These are phyloP conservation scores for Pichia sp. DNA, from an alignment of 1,139 yeast species.

Conservation along the genomic window DNA sequence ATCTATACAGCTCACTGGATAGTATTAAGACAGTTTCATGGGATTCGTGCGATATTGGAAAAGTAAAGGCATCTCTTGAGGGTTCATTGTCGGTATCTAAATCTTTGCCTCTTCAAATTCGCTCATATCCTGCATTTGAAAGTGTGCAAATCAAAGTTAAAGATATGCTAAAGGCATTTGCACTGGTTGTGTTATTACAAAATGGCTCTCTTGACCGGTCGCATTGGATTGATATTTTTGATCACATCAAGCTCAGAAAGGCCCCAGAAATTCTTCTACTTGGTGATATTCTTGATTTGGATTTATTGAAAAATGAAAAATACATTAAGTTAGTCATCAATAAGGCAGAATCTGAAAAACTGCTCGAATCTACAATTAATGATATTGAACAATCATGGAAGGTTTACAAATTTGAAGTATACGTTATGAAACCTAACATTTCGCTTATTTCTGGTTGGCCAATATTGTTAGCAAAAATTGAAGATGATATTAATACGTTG, in stretches of 20 bases:
- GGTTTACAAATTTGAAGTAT: constrained; percentile 47
- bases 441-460: constrained; percentile 73
- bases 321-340: constrained; percentile 49
- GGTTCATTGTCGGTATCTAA: constrained; percentile 47
- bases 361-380: constrained; percentile 52
- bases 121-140: constrained; percentile 72
- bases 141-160: constrained; percentile 51
- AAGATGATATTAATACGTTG: constrained; percentile 61
- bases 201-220: constrained; percentile 59
- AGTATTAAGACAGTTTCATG: constrained; percentile 48
- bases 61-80: constrained; percentile 51
- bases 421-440: constrained; percentile 52
- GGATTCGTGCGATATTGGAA: constrained; percentile 48
- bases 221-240: constrained; percentile 66
- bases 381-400: constrained; percentile 52
- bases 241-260: constrained; percentile 23
- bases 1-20: constrained; percentile 40
- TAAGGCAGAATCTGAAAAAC: constrained; percentile 73
- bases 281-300: constrained; percentile 62
- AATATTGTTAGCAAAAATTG: constrained; percentile 53
- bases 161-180: constrained; percentile 38
- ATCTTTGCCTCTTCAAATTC: constrained; percentile 54
- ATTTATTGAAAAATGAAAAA: constrained; percentile 46
- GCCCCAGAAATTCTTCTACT: constrained; percentile 29
- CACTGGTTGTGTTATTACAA: constrained; percentile 49